Evolutionary conservation across 768 basidiomycete species (phyloP).

Genomic region (Pisolithus orientalis): DNA sequence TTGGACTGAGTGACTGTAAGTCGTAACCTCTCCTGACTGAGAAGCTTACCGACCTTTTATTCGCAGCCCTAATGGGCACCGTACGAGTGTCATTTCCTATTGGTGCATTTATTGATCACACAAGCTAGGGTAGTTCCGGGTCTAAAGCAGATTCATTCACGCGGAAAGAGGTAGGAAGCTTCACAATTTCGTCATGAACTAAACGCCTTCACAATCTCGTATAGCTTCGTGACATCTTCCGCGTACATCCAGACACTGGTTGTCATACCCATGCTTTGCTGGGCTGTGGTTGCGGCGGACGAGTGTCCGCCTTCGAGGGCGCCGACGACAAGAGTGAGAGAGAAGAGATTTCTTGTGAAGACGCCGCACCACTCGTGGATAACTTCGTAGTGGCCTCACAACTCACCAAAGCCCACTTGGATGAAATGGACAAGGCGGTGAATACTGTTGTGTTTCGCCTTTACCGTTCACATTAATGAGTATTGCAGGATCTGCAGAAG

Average conservation of each 20-base stretch:
- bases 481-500: conserved; percentile 53
- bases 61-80: conserved; percentile 64
- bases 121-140: conserved; percentile 33
- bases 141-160: conserved; percentile 84
- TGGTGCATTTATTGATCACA: conserved; percentile 4
- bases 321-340: conserved; percentile 7
- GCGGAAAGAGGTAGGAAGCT: conserved; percentile 64
- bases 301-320: neutral
- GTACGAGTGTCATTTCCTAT: conserved; percentile 28
- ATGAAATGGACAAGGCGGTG: conserved; percentile 50
- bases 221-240: conserved; percentile 89
- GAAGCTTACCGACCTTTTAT: conserved; percentile 8
- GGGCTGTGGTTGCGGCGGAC: conserved; percentile 61
- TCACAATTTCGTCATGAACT: neutral
- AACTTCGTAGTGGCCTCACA: conserved; percentile 68
- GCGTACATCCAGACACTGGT: conserved; percentile 66
- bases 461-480: neutral
- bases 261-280: conserved; percentile 94
- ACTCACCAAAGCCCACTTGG: conserved; percentile 38
- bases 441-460: conserved; percentile 11
- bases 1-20: conserved; percentile 83
- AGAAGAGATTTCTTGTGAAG: conserved; percentile 24
- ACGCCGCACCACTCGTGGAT: conserved; percentile 23
- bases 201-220: neutral
- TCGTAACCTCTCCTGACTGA: conserved; percentile 10